Conservation (phyloP, 495 filamentous ascomycete genomes). For the Podospora pseudopauciseta region DNA sequence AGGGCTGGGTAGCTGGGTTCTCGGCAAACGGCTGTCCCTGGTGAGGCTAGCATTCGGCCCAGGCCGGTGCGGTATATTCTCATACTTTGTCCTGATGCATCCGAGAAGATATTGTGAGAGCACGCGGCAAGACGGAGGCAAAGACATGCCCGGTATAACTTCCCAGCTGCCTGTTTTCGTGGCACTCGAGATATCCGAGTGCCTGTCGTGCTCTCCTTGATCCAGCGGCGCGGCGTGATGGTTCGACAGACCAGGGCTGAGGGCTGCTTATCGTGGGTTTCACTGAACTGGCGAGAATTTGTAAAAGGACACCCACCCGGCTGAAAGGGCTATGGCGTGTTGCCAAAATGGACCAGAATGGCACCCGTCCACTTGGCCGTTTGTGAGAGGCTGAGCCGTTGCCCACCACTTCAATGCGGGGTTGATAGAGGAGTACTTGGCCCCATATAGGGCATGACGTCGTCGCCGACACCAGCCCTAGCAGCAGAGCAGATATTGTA, state of each 20-base stretch:
- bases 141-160: background rate
- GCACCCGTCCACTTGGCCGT: conserved; percentile 31
- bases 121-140: background rate
- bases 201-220: conserved; percentile 7
- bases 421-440: conserved; percentile 13
- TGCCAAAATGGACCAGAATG: conserved; percentile 6
- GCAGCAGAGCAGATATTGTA: background rate
- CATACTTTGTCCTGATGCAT: background rate
- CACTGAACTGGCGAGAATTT: conserved; percentile 4
- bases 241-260: background rate
- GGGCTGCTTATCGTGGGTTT: background rate
- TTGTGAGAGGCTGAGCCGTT: conserved; percentile 32
- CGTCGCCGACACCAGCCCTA: background rate
- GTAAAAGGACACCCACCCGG: conserved; percentile 11
- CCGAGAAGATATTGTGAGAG: background rate
- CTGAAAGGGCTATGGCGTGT: conserved; percentile 23
- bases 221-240: conserved; percentile 3
- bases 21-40: conserved; percentile 5
- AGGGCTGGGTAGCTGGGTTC: conserved; percentile 11
- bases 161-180: background rate
- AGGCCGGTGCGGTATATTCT: conserved; percentile 15
- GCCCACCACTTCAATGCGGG: conserved; percentile 9
- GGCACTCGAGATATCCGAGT: background rate
- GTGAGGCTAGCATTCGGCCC: conserved; percentile 17
- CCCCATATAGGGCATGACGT: background rate